Evolutionary conservation across 257 asterid species (phyloP).

Genomic region (Thymus quinquecostatus): DNA sequence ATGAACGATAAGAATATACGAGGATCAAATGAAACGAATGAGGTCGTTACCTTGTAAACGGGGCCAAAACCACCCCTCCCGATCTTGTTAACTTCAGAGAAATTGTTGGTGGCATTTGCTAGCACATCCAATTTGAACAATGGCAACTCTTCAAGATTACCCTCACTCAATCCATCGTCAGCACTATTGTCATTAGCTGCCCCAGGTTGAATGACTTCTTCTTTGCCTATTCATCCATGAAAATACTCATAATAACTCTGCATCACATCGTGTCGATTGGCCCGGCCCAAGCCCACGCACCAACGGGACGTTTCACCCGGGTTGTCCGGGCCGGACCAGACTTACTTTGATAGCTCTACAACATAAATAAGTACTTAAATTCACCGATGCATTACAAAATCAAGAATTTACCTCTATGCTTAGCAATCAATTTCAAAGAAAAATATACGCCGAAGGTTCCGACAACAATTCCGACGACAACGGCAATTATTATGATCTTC

Average conservation of each 20-base stretch:
- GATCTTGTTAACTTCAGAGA: conserved; percentile 18
- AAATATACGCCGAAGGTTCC: conserved; percentile 30
- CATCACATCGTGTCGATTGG: too few species aligned
- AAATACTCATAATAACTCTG: neutral
- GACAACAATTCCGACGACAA: conserved; percentile 31
- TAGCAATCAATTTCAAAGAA: conserved; percentile 44
- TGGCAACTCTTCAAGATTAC: conserved; percentile 40
- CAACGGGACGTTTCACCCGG: too few species aligned
- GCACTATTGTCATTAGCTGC: neutral
- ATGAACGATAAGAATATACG: neutral
- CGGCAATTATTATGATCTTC: conserved; percentile 31
- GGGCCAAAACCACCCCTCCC: conserved; percentile 24
- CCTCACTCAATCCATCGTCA: conserved; percentile 30
- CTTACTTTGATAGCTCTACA: too few species aligned
- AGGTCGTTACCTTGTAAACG: conserved; percentile 19
- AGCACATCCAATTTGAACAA: conserved; percentile 30
- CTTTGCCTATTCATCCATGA: conserved; percentile 27
- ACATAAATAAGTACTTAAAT: too few species aligned
- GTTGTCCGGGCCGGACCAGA: too few species aligned
- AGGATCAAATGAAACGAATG: neutral
- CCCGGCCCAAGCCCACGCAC: too few species aligned
- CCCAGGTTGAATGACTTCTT: conserved; percentile 15
- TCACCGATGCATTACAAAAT: too few species aligned
- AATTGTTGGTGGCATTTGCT: conserved; percentile 9
- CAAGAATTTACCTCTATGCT: conserved; percentile 44